Conservation (phyloP, 2,329 filamentous ascomycete genomes). For the Aspergillus ochraceus region DNA sequence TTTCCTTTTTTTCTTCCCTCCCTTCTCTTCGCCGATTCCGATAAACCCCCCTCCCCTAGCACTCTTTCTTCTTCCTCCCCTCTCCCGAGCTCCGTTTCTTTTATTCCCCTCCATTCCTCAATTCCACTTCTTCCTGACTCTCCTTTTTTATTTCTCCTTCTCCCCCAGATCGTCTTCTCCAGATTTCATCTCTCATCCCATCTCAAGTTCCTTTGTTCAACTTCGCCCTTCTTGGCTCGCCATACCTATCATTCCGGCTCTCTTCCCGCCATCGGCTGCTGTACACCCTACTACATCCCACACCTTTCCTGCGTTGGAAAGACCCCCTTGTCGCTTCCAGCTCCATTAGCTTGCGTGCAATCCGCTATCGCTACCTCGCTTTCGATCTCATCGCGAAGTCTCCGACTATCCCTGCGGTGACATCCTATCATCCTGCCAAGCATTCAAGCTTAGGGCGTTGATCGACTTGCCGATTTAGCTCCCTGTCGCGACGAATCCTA, state of each 20-base stretch:
- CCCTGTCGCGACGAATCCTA: slow-evolving; percentile 18
- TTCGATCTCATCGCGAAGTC: slow-evolving; percentile 9
- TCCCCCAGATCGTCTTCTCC: slow-evolving; percentile 29
- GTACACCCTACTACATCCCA: slow-evolving; percentile 2
- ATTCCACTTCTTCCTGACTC: slow-evolving; percentile 19
- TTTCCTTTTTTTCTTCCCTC: slow-evolving; percentile 12
- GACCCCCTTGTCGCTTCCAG: slow-evolving; percentile 3
- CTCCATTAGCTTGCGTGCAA: neutral
- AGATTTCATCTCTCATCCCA: slow-evolving; percentile 22
- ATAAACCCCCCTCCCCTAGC: slow-evolving; percentile 24
- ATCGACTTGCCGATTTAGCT: slow-evolving; percentile 29
- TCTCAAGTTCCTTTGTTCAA: slow-evolving; percentile 20
- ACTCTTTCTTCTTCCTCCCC: slow-evolving; percentile 22
- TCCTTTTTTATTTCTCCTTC: slow-evolving; percentile 28
- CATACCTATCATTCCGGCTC: neutral
- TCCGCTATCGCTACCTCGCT: neutral
- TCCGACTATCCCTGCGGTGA: slow-evolving; percentile 16
- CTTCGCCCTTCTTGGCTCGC: slow-evolving; percentile 11
- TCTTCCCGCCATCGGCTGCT: neutral
- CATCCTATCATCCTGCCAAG: slow-evolving; percentile 14
- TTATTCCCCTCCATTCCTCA: slow-evolving; percentile 25
- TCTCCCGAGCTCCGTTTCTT: slow-evolving; percentile 27
- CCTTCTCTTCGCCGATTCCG: slow-evolving; percentile 26
- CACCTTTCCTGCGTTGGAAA: neutral
- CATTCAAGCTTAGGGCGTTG: slow-evolving; percentile 24